phyloP scores from a whole-genome alignment of 108 stramenopile genomes.

The Skeletonema potamos region DNA sequence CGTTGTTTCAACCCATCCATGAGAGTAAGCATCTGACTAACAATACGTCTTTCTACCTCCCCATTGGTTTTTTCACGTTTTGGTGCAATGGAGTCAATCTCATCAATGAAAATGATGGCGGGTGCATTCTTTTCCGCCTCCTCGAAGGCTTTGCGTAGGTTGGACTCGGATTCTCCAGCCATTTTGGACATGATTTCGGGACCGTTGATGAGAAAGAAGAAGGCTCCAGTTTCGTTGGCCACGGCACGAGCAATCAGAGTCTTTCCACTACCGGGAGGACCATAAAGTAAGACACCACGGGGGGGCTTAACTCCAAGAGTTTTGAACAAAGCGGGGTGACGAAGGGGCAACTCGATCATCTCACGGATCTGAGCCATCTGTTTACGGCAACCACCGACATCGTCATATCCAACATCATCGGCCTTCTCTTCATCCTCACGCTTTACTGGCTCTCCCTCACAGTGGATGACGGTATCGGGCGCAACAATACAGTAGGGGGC shows the following conservation, averaged over 20 bases:
- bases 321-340: constrained; percentile 99
- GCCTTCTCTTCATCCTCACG: constrained; percentile 97
- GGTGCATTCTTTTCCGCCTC: constrained; percentile 91
- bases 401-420: constrained; percentile 99
- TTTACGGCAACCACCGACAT: constrained; percentile 98
- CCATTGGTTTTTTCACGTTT: constrained; percentile 99
- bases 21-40: constrained; percentile 97
- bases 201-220: constrained; percentile 94
- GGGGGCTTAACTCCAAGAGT: constrained; percentile 99
- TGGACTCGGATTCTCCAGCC: constrained; percentile 96
- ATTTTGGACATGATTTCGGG: constrained; percentile 99
- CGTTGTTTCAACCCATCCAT: constrained; percentile 95
- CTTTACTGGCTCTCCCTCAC: constrained; percentile 99
- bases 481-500: constrained; percentile 97
- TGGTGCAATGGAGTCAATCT: constrained; percentile 98
- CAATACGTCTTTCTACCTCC: constrained; percentile 98
- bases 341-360: constrained; percentile 99
- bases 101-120: constrained; percentile 98
- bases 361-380: constrained; percentile 99
- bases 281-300: constrained; percentile 98
- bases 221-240: constrained; percentile 98
- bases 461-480: constrained; percentile 99
- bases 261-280: constrained; percentile 99
- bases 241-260: constrained; percentile 99
- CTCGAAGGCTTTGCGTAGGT: constrained; percentile 95